Percentiles rank a stretch among this genome's conserved stretches.
These are phyloP conservation scores for Entomortierella lignicola DNA, from an alignment of 192 early-diverging fungal species.

Conservation along the genomic window DNA sequence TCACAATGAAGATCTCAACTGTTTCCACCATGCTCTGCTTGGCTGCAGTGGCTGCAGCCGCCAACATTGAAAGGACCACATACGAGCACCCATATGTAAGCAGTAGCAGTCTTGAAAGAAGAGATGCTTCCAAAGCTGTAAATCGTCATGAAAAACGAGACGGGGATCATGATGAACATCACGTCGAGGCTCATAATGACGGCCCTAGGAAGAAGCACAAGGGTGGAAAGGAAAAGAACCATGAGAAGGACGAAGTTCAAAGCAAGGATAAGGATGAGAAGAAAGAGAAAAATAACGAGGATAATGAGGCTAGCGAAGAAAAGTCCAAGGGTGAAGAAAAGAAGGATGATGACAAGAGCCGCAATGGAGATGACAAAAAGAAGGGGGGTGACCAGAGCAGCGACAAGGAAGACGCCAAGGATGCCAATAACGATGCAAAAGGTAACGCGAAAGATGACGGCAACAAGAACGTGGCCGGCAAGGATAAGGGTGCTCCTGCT, in stretches of 20 bases:
- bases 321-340: not conserved
- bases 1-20: slow-evolving; percentile 2
- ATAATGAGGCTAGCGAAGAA: not conserved
- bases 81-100: not conserved
- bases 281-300: not conserved
- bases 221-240: not conserved
- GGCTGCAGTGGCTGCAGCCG: not conserved
- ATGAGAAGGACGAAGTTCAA: not conserved
- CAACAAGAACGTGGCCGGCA: not conserved
- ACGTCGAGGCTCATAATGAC: slow-evolving; percentile 16
- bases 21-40: slow-evolving; percentile 6
- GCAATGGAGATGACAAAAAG: not conserved
- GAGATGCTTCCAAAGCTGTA: not conserved
- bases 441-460: not conserved
- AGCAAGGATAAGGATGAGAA: not conserved
- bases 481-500: not conserved
- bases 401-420: not conserved
- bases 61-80: not conserved
- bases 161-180: slow-evolving; percentile 9
- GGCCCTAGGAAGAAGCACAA: slow-evolving; percentile 6
- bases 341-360: not conserved
- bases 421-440: not conserved
- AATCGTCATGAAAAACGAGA: not conserved
- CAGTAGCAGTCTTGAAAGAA: not conserved
- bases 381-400: not conserved